Conservation (phyloP, 805 yeast species). For the Wickerhamiella alocasiicola region DNA sequence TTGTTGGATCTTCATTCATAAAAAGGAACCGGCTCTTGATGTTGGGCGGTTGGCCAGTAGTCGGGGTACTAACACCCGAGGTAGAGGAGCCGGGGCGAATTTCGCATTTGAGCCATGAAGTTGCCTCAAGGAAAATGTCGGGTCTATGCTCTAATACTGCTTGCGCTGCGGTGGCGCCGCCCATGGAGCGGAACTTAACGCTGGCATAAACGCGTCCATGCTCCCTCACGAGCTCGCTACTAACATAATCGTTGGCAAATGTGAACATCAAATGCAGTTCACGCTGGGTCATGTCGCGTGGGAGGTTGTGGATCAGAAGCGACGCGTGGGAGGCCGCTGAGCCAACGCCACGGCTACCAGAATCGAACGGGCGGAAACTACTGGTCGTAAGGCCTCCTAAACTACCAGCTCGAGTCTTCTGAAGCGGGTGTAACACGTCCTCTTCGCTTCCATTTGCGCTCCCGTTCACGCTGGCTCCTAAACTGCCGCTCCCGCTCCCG, state of each 20-base stretch:
- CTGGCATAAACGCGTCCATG: conserved; percentile 20
- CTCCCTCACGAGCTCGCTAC: conserved; percentile 21
- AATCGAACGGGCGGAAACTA: conserved; percentile 8
- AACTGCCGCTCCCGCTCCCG: not conserved
- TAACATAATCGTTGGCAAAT: conserved; percentile 29
- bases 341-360: too few species aligned
- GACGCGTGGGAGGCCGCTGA: conserved; percentile 10
- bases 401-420: conserved; percentile 10
- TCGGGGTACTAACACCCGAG: conserved; percentile 9
- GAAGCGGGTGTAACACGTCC: conserved; percentile 13
- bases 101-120: conserved; percentile 12
- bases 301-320: conserved; percentile 26
- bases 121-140: conserved; percentile 20
- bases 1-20: conserved; percentile 8
- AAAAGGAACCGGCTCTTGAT: conserved; percentile 13
- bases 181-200: conserved; percentile 24
- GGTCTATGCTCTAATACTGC: conserved; percentile 22
- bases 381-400: conserved; percentile 11
- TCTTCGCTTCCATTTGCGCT: conserved; percentile 10
- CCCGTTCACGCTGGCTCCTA: too few species aligned
- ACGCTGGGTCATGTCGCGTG: conserved; percentile 28
- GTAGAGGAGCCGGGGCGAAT: conserved; percentile 11
- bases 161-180: conserved; percentile 24
- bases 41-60: conserved; percentile 6
- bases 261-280: conserved; percentile 31